A percentile compares a stretch with the other conserved stretches of the same genome.
Conservation (phyloP, 2,329 filamentous ascomycete species). For the Diaporthe helianthi region DNA sequence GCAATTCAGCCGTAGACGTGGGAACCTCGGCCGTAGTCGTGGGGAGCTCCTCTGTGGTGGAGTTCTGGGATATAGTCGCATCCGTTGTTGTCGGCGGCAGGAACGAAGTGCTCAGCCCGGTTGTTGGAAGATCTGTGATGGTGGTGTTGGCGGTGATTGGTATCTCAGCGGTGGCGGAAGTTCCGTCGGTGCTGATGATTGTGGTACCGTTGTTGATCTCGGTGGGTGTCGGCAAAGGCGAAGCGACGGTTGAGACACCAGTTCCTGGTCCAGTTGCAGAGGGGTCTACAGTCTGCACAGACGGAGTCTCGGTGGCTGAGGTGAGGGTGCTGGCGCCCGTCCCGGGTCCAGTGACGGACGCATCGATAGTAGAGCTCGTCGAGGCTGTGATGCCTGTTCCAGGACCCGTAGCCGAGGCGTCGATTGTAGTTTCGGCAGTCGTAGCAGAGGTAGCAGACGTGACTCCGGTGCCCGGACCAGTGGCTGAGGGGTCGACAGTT, state of each 20-base stretch:
- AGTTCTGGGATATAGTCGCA: constrained; percentile 27
- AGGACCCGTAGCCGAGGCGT: constrained; percentile 20
- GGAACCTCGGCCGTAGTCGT: constrained; percentile 27
- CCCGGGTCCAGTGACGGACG: constrained; percentile 8
- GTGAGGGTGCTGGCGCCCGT: constrained; percentile 16
- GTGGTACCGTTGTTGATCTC: constrained; percentile 7
- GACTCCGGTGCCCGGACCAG: constrained; percentile 22
- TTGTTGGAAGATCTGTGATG: constrained; percentile 13
- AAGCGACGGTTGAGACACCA: constrained; percentile 30
- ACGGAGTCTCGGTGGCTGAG: not conserved
- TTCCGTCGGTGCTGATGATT: not conserved
- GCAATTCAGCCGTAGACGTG: constrained; percentile 26
- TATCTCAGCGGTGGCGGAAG: constrained; percentile 10
- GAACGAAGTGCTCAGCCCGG: constrained; percentile 14
- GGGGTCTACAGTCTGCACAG: constrained; percentile 6
- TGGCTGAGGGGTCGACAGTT: constrained; percentile 33
- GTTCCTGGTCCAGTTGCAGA: constrained; percentile 27
- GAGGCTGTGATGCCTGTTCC: constrained; percentile 14
- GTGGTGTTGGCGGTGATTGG: constrained; percentile 33
- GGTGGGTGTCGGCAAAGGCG: constrained; percentile 16
- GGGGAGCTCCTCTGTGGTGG: constrained; percentile 29
- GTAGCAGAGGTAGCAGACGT: constrained; percentile 13
- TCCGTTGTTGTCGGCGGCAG: constrained; percentile 16
- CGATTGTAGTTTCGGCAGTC: not conserved
- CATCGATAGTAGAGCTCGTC: not conserved